phyloP scores from a whole-genome alignment of 2,329 filamentous ascomycete genomes.

The Lachnellula arida region DNA sequence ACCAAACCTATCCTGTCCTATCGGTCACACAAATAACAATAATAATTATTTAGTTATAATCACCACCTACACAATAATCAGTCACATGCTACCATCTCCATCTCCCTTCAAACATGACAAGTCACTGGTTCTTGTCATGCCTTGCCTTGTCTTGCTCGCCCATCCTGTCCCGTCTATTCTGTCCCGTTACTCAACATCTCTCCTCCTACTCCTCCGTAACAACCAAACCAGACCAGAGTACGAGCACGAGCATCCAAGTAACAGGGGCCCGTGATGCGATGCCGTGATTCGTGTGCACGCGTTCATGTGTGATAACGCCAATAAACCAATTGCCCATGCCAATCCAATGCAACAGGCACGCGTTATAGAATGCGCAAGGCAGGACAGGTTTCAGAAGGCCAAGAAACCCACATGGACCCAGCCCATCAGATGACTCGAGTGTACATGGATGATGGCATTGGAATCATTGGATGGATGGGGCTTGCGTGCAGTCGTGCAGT shows the following conservation, averaged over 20 bases:
- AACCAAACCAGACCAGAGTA: no score
- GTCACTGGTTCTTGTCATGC: slow-evolving; percentile 3
- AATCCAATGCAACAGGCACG: no score
- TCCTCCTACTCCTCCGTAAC: neutral
- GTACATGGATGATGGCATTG: neutral
- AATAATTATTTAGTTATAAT: neutral
- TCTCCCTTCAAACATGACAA: neutral
- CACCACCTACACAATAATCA: neutral
- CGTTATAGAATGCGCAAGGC: no score
- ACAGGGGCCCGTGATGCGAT: neutral
- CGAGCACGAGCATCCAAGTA: no score
- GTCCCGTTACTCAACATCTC: slow-evolving; percentile 14
- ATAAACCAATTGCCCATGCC: neutral
- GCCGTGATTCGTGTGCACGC: neutral
- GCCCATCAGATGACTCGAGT: slow-evolving; percentile 13
- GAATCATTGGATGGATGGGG: no score
- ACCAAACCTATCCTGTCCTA: no score
- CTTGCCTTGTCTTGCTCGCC: no score
- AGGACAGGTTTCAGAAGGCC: no score
- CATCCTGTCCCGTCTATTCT: no score
- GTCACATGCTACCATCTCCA: slow-evolving; percentile 2
- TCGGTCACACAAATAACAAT: slow-evolving; percentile 3
- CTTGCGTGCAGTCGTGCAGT: slow-evolving; percentile 1
- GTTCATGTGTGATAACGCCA: neutral
- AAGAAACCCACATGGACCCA: no score